Base-by-base conservation (phyloP, 2,329 filamentous ascomycete genomes). In the Westerdykella aurantiaca region DNA sequence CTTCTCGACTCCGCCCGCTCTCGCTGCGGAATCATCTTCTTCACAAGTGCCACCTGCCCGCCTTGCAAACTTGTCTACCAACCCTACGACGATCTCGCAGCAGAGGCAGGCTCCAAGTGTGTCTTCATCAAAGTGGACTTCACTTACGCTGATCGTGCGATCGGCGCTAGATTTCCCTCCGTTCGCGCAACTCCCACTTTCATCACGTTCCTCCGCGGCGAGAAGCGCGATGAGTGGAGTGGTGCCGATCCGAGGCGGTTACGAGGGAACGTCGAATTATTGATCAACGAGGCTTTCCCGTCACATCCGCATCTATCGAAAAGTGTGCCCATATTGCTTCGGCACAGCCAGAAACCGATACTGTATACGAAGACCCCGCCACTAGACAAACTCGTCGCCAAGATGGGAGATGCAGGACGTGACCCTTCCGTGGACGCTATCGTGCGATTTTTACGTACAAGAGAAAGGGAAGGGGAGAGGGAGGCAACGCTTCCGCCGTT, bases 11-110 rank as follows among this genome's bases (percentile, higher is more conserved):
- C 71, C 1, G 85, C 86, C 0, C 74, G 74, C 22, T 73, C 77
- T 5, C 82, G 85, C 1, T 88, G 84, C 47, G 87, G 87, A 0
- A 79, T 91, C 31, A 77, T 96, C 44, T 96, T 96, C 73, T 97
- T 97, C 70, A 96, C 91, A 0, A 95, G 88, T 3, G 80, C 85
- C 2, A 93, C 84, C 2, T 96, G 90, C 60, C 78, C 81, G 1
- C 89, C 90, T 0, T 96, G 91, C 76, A 91, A 86, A 64, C 69
- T 81, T 13, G 77, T 91, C 2, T 94, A 95, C 57, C 88, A 90
- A 1, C 69, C 83, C 0, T 97, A 88, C 57, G 85, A 94, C 48
- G 76, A 87, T 51, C 73, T 96, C 0, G 89, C 90, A 1, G 79
- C 78, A 21, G 85, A 94, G 61, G 75, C 83, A 22, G 83, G 79